phyloP scores from a whole-genome alignment of 1,284 basidiomycete species.

The Neolentinus lepideus region DNA sequence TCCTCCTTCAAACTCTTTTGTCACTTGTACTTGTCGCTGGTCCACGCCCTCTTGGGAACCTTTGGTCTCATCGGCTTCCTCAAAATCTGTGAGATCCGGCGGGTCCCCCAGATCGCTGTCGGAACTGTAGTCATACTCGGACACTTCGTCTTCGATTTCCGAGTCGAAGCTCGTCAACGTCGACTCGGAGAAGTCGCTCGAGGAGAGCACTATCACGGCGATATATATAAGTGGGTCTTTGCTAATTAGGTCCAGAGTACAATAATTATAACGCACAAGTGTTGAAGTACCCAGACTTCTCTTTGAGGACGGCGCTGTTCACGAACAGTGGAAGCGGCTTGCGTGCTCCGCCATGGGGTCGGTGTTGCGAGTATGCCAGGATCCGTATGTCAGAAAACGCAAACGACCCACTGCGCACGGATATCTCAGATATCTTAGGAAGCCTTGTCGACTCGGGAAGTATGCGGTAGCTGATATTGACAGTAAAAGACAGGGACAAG shows the following conservation, averaged over 20 bases:
- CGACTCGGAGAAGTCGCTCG: conserved; percentile 5
- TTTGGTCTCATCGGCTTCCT: background rate
- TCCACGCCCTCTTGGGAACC: background rate
- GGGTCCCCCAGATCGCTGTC: conserved; percentile 10
- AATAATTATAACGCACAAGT: conserved; percentile 5
- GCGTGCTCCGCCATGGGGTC: background rate
- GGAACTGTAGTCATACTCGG: conserved; percentile 7
- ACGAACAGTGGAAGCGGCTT: conserved; percentile 1
- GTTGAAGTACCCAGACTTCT: conserved; percentile 7
- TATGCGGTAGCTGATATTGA: too few species aligned
- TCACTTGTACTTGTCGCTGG: background rate
- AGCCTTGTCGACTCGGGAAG: too few species aligned
- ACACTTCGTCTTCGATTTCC: conserved; percentile 5
- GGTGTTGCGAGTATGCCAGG: background rate
- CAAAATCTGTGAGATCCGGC: background rate
- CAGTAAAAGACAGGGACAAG: too few species aligned
- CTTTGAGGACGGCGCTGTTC: conserved; percentile 9
- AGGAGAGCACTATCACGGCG: background rate
- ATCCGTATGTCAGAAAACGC: background rate
- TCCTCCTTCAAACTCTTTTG: background rate
- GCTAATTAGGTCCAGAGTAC: background rate
- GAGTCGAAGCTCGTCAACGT: conserved; percentile 5
- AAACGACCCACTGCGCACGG: background rate
- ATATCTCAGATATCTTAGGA: background rate
- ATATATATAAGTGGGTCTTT: background rate